Evolutionary conservation across 257 asterid genomes (phyloP).

Genomic region (Solanum virginianum): DNA sequence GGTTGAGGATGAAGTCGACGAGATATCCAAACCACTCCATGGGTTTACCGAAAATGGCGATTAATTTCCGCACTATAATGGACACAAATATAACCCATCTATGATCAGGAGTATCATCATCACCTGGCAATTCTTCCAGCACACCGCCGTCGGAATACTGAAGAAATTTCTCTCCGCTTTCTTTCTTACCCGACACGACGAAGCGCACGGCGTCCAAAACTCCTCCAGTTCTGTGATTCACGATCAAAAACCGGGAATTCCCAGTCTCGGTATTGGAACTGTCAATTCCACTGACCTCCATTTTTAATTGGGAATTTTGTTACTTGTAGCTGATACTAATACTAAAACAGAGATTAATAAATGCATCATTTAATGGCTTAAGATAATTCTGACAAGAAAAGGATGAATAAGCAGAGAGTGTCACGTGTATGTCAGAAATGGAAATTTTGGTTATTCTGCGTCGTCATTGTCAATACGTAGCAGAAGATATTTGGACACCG

Average conservation of each 20-base stretch:
- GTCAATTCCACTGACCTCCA: constrained; percentile 7
- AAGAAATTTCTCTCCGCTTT: constrained; percentile 48
- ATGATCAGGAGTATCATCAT: constrained; percentile 19
- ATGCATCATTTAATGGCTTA: neutral
- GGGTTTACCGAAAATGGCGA: constrained; percentile 51
- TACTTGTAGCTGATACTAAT: neutral
- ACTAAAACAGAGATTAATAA: neutral
- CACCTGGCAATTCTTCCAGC: neutral
- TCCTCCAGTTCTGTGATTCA: constrained; percentile 58
- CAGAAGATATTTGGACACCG: neutral
- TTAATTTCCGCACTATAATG: constrained; percentile 45
- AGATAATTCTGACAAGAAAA: neutral
- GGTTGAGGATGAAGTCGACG: constrained; percentile 43
- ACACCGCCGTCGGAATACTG: constrained; percentile 6
- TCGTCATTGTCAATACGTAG: no score
- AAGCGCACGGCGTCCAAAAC: constrained; percentile 47
- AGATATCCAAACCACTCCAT: constrained; percentile 62
- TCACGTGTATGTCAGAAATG: neutral
- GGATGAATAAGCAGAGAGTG: neutral
- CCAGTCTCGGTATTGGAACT: neutral
- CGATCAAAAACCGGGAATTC: constrained; percentile 37
- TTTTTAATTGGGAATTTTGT: neutral
- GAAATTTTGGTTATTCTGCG: no score
- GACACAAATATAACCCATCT: constrained; percentile 81
- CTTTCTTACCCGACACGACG: constrained; percentile 22